A percentile compares a stretch with the other conserved stretches of the same genome.
Evolutionary conservation across 1,284 basidiomycete species (phyloP).

Genomic region (Sporisorium sorghi): DNA sequence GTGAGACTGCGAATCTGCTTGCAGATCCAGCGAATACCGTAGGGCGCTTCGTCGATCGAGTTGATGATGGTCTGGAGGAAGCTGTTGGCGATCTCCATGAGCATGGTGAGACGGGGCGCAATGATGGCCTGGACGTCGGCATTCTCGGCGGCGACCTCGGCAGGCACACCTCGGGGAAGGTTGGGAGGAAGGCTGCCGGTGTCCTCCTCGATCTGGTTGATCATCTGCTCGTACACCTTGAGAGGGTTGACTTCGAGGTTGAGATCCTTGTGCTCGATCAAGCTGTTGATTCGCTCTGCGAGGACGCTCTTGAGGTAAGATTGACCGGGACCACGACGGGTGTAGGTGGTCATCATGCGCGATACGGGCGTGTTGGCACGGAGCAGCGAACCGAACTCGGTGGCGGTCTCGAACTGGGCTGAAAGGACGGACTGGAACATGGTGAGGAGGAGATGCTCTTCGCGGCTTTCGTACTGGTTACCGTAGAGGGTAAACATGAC

Average conservation of each 20-base stretch:
- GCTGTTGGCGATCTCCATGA: constrained; percentile 98
- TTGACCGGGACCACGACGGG: constrained; percentile 95
- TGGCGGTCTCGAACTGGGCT: constrained; percentile 97
- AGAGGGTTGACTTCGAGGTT: constrained; percentile 98
- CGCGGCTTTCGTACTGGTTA: constrained; percentile 98
- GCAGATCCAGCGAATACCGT: constrained; percentile 99
- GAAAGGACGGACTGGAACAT: constrained; percentile 98
- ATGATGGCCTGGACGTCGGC: constrained; percentile 96
- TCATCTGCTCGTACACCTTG: constrained; percentile 76
- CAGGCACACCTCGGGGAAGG: constrained; percentile 88
- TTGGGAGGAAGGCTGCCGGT: constrained; percentile 88
- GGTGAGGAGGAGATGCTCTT: constrained; percentile 96
- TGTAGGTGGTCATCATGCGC: constrained; percentile 99
- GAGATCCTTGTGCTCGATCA: constrained; percentile 97
- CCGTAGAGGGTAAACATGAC: constrained; percentile 99
- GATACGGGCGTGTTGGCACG: constrained; percentile 98
- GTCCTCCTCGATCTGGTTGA: constrained; percentile 94
- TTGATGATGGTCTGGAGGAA: constrained; percentile 98
- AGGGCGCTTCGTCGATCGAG: constrained; percentile 95
- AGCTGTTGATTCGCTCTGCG: constrained; percentile 94
- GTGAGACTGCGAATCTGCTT: constrained; percentile 98
- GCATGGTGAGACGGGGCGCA: constrained; percentile 92
- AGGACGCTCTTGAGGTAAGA: constrained; percentile 96
- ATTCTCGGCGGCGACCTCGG: constrained; percentile 92
- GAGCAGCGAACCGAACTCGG: constrained; percentile 95